phyloP scores from a whole-genome alignment of 1,139 yeast genomes.

The Nakaseomyces kungkrabaensis region DNA sequence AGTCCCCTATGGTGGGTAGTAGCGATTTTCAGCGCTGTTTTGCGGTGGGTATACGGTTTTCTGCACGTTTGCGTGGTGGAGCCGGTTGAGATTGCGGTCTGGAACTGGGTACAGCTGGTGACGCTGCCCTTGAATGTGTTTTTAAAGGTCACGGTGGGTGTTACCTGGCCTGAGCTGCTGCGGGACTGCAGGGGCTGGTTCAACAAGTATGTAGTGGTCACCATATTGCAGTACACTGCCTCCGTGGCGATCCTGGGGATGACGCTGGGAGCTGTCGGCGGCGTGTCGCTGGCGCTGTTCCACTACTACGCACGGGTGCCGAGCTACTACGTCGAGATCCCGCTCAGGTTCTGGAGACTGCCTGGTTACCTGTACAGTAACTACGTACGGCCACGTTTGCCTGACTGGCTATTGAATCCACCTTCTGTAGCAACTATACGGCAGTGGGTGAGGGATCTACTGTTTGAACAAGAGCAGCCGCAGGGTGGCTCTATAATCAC shows the following conservation, averaged over 20 bases:
- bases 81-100: constrained; percentile 14
- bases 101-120: constrained; percentile 11
- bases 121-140: constrained; percentile 7
- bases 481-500: neutral
- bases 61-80: constrained; percentile 8
- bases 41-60: neutral
- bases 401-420: neutral
- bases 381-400: neutral
- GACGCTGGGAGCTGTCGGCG: neutral
- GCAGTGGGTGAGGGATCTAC: neutral
- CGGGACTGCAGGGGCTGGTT: constrained; percentile 5
- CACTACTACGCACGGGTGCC: constrained; percentile 3
- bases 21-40: too few species aligned
- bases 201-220: constrained; percentile 6
- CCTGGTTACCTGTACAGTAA: neutral
- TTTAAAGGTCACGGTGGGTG: constrained; percentile 6
- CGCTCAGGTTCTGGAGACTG: constrained; percentile 2
- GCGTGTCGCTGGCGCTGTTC: constrained; percentile 1
- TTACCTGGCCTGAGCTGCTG: constrained; percentile 9
- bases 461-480: too few species aligned
- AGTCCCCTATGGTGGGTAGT: neutral
- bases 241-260: constrained; percentile 6
- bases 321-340: constrained; percentile 4
- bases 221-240: constrained; percentile 9
- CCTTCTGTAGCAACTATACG: neutral